Conservation (phyloP, 768 basidiomycete species). For the Chiua virens region DNA sequence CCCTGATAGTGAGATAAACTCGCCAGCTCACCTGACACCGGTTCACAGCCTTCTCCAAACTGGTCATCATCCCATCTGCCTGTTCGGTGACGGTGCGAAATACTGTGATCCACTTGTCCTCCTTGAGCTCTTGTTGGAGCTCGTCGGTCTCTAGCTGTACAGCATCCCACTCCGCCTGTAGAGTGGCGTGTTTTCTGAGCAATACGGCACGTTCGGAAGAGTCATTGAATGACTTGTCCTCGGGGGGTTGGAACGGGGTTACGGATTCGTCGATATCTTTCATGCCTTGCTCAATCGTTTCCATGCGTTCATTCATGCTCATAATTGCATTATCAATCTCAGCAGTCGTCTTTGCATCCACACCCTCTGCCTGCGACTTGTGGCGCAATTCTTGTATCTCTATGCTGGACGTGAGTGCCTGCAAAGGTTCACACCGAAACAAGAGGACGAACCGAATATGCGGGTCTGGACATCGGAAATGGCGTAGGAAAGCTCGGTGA, state of each 20-base stretch:
- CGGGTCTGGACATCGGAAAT: conserved; percentile 90
- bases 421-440: not conserved
- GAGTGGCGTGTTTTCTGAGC: conserved; percentile 70
- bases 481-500: conserved; percentile 83
- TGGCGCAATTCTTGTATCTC: conserved; percentile 94
- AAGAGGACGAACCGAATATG: conserved; percentile 66
- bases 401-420: conserved; percentile 32
- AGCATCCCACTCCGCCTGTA: conserved; percentile 77
- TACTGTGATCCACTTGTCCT: conserved; percentile 95
- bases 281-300: conserved; percentile 70
- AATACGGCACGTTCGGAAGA: conserved; percentile 42
- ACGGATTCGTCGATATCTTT: conserved; percentile 66
- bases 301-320: conserved; percentile 75
- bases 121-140: conserved; percentile 88
- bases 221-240: conserved; percentile 49
- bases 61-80: conserved; percentile 97
- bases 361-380: conserved; percentile 66
- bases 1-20: not conserved
- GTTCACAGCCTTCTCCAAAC: conserved; percentile 89
- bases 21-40: conserved; percentile 72
- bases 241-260: conserved; percentile 52
- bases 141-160: conserved; percentile 79
- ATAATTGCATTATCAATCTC: conserved; percentile 83
- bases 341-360: conserved; percentile 54
- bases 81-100: conserved; percentile 94